Evolutionary conservation across 371 early-diverging fungal genomes (phyloP), one percentile per base, ranked within the genome.

Genomic region (Mortierella sp.): DNA sequence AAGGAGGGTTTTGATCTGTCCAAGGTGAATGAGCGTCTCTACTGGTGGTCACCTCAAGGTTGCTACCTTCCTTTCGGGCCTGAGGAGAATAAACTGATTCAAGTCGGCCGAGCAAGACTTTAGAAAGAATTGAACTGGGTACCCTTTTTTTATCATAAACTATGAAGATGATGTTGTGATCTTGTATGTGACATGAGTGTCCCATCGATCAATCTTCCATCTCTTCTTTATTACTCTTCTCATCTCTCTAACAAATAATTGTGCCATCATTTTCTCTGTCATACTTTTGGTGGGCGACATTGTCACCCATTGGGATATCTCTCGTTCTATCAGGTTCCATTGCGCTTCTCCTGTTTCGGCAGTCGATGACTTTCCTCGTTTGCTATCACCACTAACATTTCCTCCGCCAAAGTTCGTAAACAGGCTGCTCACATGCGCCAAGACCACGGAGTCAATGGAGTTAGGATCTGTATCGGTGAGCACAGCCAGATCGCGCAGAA

Each of bases 1-100:
- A 83, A 85, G 32, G 86, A 88, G 73, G 88, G 85, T 8, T 85
- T 87, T 61, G 85, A 85, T 56, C 67, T 68, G 63, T 26, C 10
- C 31, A 77, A 72, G 63, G 45, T 78, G 31, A 37, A 65, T 26
- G 73, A 72, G 37, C 73, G 73, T 15, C 40, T 78, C 60, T 73
- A 66, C 61, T 78, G 78, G 68, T 72, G 78, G 78, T 68, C 73
- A 0, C 70, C 77, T 13, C 61, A 77, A 54, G 72, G 78, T 0
- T 56, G 62, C 2, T 72, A 77, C 35, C 28, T 56, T 17, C 72
- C 72, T 6, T 77, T 77, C 53, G 73, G 70, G 4, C 60, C 23
- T 22, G 40, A 56, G 1, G 73, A 78, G 69, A 65, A 66, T 47
- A 40, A 55, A 10, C 32, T 65, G 31, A 66, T 78, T 23, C 40